A percentile compares a stretch with the other conserved stretches of the same genome.
Evolutionary conservation across 352 stramenopile genomes (phyloP).

Genomic region (Plasmopara muralis): DNA sequence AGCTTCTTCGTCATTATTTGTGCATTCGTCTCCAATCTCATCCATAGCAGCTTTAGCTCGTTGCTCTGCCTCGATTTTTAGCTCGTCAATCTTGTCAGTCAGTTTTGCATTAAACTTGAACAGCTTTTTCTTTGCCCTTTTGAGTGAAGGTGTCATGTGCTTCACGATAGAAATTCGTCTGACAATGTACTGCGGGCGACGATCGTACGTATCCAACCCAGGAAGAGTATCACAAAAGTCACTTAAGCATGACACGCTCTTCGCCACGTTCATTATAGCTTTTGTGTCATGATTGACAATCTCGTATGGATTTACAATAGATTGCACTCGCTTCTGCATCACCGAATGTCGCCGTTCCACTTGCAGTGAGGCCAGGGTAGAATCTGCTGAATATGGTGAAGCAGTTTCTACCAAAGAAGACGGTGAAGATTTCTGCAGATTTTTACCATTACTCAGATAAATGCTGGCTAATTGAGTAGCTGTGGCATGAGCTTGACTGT

Average conservation of each 20-base stretch:
- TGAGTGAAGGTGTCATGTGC: slow-evolving; percentile 43
- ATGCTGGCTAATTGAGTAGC: slow-evolving; percentile 1
- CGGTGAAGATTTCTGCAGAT: slow-evolving; percentile 4
- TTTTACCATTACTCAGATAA: too few species aligned
- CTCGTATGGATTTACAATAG: slow-evolving; percentile 34
- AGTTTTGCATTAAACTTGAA: slow-evolving; percentile 74
- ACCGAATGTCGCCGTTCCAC: slow-evolving; percentile 5
- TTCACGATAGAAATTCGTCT: slow-evolving; percentile 50
- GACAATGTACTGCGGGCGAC: slow-evolving; percentile 65
- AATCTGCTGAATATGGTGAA: not conserved
- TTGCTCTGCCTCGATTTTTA: slow-evolving; percentile 36
- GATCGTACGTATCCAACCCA: slow-evolving; percentile 76
- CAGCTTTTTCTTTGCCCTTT: slow-evolving; percentile 67
- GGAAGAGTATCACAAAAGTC: slow-evolving; percentile 78
- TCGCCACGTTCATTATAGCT: slow-evolving; percentile 53
- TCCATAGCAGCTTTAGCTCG: slow-evolving; percentile 22
- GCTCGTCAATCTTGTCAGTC: slow-evolving; percentile 71
- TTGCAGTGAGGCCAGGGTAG: slow-evolving; percentile 18
- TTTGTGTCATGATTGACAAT: slow-evolving; percentile 60
- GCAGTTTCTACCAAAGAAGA: slow-evolving; percentile 6
- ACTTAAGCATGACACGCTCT: slow-evolving; percentile 60
- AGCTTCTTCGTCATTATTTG: slow-evolving; percentile 11
- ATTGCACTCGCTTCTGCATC: slow-evolving; percentile 13
- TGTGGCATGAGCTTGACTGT: slow-evolving; percentile 2
- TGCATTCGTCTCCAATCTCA: slow-evolving; percentile 13